These are phyloP conservation scores for Talaromyces sp. DNA, from an alignment of 2,329 filamentous ascomycete genomes.

Conservation along the genomic window DNA sequence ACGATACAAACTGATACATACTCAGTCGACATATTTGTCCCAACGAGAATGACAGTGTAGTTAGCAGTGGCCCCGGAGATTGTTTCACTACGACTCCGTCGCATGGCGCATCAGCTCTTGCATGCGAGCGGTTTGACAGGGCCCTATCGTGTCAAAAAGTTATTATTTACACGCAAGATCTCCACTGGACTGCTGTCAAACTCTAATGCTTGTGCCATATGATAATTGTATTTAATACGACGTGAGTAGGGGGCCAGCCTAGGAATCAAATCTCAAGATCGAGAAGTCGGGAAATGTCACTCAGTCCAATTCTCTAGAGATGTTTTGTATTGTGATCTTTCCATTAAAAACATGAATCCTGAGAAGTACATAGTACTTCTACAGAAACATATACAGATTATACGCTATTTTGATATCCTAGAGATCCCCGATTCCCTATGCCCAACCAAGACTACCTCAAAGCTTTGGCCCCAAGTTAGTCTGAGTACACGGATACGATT, in stretches of 20 bases:
- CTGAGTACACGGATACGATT: neutral
- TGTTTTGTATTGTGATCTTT: too few species aligned
- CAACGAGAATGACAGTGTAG: neutral
- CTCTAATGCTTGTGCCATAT: neutral
- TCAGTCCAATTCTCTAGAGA: neutral
- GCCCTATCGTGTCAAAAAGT: neutral
- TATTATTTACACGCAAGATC: neutral
- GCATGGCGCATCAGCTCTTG: neutral
- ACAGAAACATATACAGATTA: too few species aligned
- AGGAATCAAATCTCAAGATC: neutral
- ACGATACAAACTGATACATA: neutral
- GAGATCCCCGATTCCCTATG: neutral
- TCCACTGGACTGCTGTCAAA: neutral
- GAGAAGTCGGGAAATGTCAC: neutral
- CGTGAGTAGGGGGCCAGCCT: neutral
- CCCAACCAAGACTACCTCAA: neutral
- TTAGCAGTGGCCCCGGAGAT: neutral
- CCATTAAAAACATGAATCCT: too few species aligned
- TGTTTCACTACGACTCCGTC: neutral
- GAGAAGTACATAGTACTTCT: too few species aligned
- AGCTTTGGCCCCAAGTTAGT: neutral
- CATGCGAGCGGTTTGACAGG: neutral
- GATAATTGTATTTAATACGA: neutral
- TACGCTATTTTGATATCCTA: neutral
- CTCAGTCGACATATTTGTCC: neutral